These are phyloP conservation scores for Lactifluus rugatus DNA, from an alignment of 768 basidiomycete species.

Conservation along the genomic window DNA sequence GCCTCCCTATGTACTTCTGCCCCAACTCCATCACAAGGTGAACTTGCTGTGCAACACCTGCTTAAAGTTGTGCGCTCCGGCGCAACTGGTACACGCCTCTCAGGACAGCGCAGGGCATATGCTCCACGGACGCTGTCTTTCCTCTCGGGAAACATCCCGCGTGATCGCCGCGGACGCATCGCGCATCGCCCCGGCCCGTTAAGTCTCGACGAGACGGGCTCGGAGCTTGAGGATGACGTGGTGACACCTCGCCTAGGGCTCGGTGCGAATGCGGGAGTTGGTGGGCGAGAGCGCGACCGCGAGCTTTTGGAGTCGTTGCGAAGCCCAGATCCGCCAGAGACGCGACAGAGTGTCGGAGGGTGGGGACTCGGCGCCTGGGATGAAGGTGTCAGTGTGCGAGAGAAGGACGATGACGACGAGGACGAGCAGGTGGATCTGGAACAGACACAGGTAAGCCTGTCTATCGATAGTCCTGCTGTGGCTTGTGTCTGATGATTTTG, in stretches of 20 bases:
- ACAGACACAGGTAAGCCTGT: constrained; percentile 47
- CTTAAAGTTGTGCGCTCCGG: constrained; percentile 53
- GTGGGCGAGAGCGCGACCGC: constrained; percentile 38
- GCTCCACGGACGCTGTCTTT: constrained; percentile 50
- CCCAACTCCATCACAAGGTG: constrained; percentile 50
- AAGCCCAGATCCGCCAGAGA: constrained; percentile 24
- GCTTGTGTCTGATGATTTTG: not conserved
- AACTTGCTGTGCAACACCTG: constrained; percentile 59
- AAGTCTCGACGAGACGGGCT: constrained; percentile 16
- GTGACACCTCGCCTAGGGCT: constrained; percentile 14
- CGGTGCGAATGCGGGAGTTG: constrained; percentile 21
- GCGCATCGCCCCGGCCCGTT: constrained; percentile 33
- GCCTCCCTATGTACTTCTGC: constrained; percentile 47
- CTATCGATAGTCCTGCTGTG: not conserved
- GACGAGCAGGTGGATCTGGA: constrained; percentile 60
- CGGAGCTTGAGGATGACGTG: constrained; percentile 21
- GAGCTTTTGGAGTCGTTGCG: constrained; percentile 47
- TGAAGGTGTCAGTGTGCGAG: constrained; percentile 35
- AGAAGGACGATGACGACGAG: constrained; percentile 51
- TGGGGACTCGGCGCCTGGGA: constrained; percentile 57
- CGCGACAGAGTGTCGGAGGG: constrained; percentile 50
- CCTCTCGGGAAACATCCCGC: constrained; percentile 59
- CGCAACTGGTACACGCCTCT: constrained; percentile 23
- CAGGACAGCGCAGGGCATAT: constrained; percentile 17
- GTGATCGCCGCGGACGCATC: constrained; percentile 72